These are phyloP conservation scores for Cyclotella choctawhatcheeana DNA, from an alignment of 108 stramenopile genomes.

Conservation along the genomic window DNA sequence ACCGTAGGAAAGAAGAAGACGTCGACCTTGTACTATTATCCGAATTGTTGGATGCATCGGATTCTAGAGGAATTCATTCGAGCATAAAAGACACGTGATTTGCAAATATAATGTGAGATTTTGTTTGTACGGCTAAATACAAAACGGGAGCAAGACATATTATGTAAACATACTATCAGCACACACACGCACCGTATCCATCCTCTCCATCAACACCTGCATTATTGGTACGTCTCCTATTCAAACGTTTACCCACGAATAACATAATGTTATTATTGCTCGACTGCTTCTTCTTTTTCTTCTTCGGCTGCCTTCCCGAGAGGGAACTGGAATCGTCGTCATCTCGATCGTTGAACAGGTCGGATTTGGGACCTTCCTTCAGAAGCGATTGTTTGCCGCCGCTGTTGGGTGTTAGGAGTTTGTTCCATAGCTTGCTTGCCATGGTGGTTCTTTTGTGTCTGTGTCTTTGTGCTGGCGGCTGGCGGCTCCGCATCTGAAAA, in stretches of 20 bases:
- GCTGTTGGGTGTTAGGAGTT: neutral
- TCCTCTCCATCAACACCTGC: neutral
- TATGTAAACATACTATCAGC: neutral
- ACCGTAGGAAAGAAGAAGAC: slow-evolving; percentile 1
- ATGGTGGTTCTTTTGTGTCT: neutral
- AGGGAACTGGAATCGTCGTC: slow-evolving; percentile 20
- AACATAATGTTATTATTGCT: neutral
- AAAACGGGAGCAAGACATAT: too few species aligned
- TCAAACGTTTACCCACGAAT: neutral
- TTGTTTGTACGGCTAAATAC: too few species aligned
- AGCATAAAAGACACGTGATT: neutral
- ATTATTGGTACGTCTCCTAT: neutral
- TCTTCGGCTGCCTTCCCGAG: neutral
- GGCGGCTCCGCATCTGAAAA: neutral
- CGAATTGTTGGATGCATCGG: slow-evolving; percentile 1
- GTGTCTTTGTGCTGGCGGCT: neutral
- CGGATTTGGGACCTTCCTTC: slow-evolving; percentile 23
- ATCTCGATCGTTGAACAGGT: slow-evolving; percentile 15
- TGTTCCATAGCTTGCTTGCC: slow-evolving; percentile 4
- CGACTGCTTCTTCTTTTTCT: neutral
- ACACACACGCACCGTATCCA: neutral
- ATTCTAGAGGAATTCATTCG: neutral
- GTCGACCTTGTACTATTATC: slow-evolving; percentile 3
- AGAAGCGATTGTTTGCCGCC: slow-evolving; percentile 1
- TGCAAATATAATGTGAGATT: neutral